Percentiles rank a stretch among this genome's conserved stretches.
Conservation (phyloP, 495 filamentous ascomycete species). For the Talaromyces ruber region DNA sequence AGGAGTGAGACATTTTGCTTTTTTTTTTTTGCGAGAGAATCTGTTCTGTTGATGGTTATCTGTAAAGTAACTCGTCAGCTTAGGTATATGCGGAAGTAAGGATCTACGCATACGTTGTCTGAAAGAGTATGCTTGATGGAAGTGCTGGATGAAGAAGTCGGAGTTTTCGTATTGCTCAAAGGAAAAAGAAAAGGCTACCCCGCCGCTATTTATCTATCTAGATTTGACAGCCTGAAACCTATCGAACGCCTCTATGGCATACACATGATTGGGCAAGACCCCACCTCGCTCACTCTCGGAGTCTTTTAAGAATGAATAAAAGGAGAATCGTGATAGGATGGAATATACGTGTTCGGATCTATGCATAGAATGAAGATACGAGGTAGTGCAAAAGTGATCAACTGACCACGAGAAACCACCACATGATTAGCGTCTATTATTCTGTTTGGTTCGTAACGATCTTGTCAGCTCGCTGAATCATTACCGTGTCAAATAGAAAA, state of each 20-base stretch:
- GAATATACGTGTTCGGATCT: background rate
- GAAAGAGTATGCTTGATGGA: background rate
- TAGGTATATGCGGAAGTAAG: background rate
- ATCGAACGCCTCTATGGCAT: background rate
- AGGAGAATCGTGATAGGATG: background rate
- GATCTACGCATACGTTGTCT: background rate
- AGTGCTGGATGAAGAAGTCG: background rate
- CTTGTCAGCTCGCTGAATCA: background rate
- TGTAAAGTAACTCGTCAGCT: background rate
- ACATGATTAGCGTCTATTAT: background rate
- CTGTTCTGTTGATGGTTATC: background rate
- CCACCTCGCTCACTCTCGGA: background rate
- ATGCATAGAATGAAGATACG: background rate
- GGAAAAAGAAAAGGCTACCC: background rate
- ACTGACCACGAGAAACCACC: background rate
- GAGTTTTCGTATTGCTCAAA: background rate
- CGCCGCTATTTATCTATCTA: background rate
- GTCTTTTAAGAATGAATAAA: background rate
- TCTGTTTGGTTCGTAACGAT: background rate
- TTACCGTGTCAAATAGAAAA: background rate
- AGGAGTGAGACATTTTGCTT: conserved; percentile 11
- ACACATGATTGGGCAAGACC: conserved; percentile 1
- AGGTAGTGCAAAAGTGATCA: background rate
- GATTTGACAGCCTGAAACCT: background rate
- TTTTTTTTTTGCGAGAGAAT: background rate